Base-by-base conservation (phyloP, 768 basidiomycete genomes). In the Suillus cothurnatus region DNA sequence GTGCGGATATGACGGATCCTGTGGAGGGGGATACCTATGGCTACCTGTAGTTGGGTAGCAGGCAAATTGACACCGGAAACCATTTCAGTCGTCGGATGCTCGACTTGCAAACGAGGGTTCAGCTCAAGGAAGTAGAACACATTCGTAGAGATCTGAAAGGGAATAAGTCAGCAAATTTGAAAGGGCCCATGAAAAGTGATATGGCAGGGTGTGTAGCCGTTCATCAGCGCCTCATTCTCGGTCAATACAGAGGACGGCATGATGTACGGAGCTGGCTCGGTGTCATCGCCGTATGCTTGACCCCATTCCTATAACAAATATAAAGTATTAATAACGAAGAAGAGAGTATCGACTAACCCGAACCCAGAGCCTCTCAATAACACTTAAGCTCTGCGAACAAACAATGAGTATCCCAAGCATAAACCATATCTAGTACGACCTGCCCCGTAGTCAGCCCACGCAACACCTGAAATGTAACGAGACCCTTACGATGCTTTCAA, bases 21-120 rank as follows among this genome's bases (percentile, higher is more conserved):
- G 77, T 97, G 93, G 60, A 99, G 84, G 50, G 97, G 95, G 64
- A 99, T 85, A 80, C 97, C 97, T 97, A 99, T 99, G 32, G 97
- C 94, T 68, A 99, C 83, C 76, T 98, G 97, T 56, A 99, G 87
- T 76, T 99, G 97, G 14, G 97, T 93, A 63, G 96, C 95, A 31
- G 97, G 97, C 61, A 99, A 86, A 78, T 98, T 97, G 80, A 98
- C 97, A 12, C 97, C 97, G 5, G 92, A 90, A n/a, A 99, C 97
- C 94, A 99, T 99, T 79, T 99, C 97, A 26, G 97, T 99, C 14
- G 97, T 99, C 12, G 97, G 97, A 77, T 99, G 97, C 81, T 99
- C 97, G 72, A 99, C 97, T 81, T 99, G 97, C 28, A 99, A 90
- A 85, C 97, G 96, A 55, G 97, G 97, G 78, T 99, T 99, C 66